Base-by-base conservation (phyloP, 1,284 basidiomycete genomes). In the Coniophora puteana region DNA sequence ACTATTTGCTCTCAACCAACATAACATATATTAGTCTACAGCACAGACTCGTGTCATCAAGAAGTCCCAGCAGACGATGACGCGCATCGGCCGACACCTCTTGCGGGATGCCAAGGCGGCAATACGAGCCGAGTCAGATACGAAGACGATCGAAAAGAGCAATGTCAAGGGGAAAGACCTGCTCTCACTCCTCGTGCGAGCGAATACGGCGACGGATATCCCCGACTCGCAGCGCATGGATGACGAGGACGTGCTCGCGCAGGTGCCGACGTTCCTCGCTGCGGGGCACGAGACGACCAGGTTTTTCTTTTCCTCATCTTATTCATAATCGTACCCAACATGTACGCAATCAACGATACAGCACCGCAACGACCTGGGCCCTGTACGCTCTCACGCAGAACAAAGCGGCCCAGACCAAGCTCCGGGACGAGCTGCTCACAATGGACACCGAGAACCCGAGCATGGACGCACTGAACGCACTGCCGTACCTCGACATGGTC, bases 211-310 rank as follows among this genome's bases (percentile, higher is more conserved):
- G 3, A 63, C 68, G 1, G 77, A 83, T 38, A 55, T 81, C 8
- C 68, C 74, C 0, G 72, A 75, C 14, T 68, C 57, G 22, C 80
- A 87, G 50, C 67, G 71, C 29, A 63, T 93, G 67, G 70, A 70
- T 17, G 87, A 92, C 48, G 73, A 78, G 18, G 89, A 91, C 49
- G 80, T 92, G 1, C 52, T 85, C 21, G 77, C 80, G 5, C 89
- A 70, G 59, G 56, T 71, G 10, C 58, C 55, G 10, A 58, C 53
- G 8, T 51, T 43, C 31, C 38, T 85, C 3, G 63, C 77, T 5
- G 80, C 81, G 4, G 89, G 89, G 0, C 85, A 91, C 58, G 89
- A 92, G 57, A 92, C 90, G 0, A 84, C 80, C 0, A 78, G 81
- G 74, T 75, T 51, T 5, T n/a, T n/a, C n/a, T n/a, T n/a, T n/a